phyloP scores from a whole-genome alignment of 768 basidiomycete genomes.

The Hortiboletus flavorubellus region DNA sequence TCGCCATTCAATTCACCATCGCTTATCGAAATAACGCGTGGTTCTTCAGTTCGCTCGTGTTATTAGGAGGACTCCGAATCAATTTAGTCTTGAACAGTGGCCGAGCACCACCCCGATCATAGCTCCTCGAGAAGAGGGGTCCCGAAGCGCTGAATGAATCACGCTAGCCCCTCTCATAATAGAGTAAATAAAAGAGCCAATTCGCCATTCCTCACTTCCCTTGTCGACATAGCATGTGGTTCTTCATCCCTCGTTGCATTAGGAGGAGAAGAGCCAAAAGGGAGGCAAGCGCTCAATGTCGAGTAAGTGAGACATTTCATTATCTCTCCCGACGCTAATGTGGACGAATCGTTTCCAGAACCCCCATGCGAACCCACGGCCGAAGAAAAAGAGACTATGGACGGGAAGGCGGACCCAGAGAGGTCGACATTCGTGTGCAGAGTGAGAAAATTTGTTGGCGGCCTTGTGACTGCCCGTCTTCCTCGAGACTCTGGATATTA shows the following conservation, averaged over 20 bases:
- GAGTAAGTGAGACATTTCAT: neutral
- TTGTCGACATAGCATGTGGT: constrained; percentile 1
- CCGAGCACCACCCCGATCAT: neutral
- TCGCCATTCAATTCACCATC: too few relatives aligned
- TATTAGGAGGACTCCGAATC: too few relatives aligned
- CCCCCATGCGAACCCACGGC: neutral
- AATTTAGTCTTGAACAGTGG: too few relatives aligned
- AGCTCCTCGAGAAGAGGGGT: neutral
- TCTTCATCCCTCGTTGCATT: constrained; percentile 7
- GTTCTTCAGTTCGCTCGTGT: too few relatives aligned
- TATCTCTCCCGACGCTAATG: neutral
- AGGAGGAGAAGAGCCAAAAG: neutral
- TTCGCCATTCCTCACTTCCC: neutral
- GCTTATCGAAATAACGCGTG: too few relatives aligned
- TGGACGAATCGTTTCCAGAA: neutral
- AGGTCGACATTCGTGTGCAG: neutral
- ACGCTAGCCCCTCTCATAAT: neutral
- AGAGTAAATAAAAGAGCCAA: neutral
- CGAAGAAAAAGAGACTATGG: neutral
- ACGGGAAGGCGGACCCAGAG: neutral
- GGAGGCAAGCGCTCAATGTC: neutral
- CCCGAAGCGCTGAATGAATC: neutral
- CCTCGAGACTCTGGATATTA: neutral
- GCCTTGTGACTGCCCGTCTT: neutral
- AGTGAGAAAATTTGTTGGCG: neutral